A percentile compares a stretch with the other conserved stretches of the same genome.
Evolutionary conservation across 306 rosid species (phyloP).

Genomic region (Vachellia collinsii): DNA sequence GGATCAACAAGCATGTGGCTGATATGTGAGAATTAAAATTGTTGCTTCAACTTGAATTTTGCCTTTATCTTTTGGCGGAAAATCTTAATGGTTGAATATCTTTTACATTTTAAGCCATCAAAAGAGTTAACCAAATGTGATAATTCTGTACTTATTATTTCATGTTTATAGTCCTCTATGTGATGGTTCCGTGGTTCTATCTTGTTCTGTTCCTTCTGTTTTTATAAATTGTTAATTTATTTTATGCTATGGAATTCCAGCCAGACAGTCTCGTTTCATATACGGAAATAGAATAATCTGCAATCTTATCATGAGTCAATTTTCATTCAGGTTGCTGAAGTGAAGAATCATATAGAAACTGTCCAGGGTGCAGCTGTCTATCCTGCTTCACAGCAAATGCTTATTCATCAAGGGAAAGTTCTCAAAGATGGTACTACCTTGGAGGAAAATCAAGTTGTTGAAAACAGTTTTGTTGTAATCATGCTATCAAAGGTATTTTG

Average conservation of each 20-base stretch:
- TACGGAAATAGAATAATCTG: neutral
- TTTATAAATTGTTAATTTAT: neutral
- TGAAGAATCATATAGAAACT: slow-evolving; percentile 81
- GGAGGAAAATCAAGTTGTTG: slow-evolving; percentile 81
- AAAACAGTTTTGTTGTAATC: slow-evolving; percentile 86
- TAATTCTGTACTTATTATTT: slow-evolving; percentile 4
- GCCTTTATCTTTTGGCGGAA: slow-evolving; percentile 16
- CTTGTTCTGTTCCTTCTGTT: slow-evolving; percentile 1
- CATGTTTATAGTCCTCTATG: neutral
- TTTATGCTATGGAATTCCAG: neutral
- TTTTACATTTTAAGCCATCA: neutral
- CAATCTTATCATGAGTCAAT: neutral
- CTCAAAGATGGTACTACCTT: slow-evolving; percentile 78
- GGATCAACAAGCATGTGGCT: slow-evolving; percentile 21
- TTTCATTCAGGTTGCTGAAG: slow-evolving; percentile 71
- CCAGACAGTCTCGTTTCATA: neutral
- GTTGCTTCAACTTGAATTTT: neutral
- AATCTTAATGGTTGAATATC: slow-evolving; percentile 12
- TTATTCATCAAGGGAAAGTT: slow-evolving; percentile 91
- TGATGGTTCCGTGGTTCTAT: slow-evolving; percentile 20
- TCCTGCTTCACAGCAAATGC: slow-evolving; percentile 94
- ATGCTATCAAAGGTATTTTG: slow-evolving; percentile 83
- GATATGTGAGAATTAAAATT: slow-evolving; percentile 20
- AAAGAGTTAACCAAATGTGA: neutral
- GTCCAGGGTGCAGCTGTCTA: slow-evolving; percentile 75